Percentiles rank a stretch among this genome's conserved stretches.
phyloP scores from a whole-genome alignment of 1,139 yeast species.

The Saccharomyces hybrid region DNA sequence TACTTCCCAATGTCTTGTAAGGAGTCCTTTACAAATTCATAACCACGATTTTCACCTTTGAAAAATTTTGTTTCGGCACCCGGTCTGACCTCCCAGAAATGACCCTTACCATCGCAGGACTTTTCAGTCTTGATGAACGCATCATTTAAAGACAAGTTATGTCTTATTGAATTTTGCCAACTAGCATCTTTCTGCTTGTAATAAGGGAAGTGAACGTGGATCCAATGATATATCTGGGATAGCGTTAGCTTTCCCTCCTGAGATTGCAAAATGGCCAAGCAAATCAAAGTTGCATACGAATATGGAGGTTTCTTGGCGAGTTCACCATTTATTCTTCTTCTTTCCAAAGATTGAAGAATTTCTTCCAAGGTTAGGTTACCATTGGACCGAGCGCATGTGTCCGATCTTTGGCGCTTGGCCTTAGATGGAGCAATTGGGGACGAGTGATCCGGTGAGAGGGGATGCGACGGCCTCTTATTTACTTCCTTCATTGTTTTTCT shows the following conservation, averaged over 20 bases:
- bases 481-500: constrained; percentile 7
- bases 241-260: constrained; percentile 72
- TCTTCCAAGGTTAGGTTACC: constrained; percentile 20
- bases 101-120: constrained; percentile 94
- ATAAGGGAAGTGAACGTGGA: constrained; percentile 75
- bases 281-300: constrained; percentile 89
- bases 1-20: constrained; percentile 14
- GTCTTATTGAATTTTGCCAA: constrained; percentile 90
- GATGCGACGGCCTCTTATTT: constrained; percentile 7
- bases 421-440: constrained; percentile 33
- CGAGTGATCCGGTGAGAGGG: constrained; percentile 44
- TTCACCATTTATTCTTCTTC: constrained; percentile 22
- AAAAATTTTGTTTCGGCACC: constrained; percentile 80
- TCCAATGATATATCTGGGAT: constrained; percentile 91
- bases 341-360: constrained; percentile 19
- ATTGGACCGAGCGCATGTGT: constrained; percentile 15
- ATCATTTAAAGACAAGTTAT: constrained; percentile 74
- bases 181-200: constrained; percentile 85
- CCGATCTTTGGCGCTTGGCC: constrained; percentile 15
- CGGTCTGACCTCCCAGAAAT: constrained; percentile 85
- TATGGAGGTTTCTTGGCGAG: constrained; percentile 69
- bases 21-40: constrained; percentile 21
- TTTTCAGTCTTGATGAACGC: constrained; percentile 87
- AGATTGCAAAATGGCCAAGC: constrained; percentile 88
- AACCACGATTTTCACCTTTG: constrained; percentile 36